A percentile compares a stretch with the other conserved stretches of the same genome.
These are phyloP conservation scores for Ophioceras dolichostomum DNA, from an alignment of 2,329 filamentous ascomycete species.

Conservation along the genomic window DNA sequence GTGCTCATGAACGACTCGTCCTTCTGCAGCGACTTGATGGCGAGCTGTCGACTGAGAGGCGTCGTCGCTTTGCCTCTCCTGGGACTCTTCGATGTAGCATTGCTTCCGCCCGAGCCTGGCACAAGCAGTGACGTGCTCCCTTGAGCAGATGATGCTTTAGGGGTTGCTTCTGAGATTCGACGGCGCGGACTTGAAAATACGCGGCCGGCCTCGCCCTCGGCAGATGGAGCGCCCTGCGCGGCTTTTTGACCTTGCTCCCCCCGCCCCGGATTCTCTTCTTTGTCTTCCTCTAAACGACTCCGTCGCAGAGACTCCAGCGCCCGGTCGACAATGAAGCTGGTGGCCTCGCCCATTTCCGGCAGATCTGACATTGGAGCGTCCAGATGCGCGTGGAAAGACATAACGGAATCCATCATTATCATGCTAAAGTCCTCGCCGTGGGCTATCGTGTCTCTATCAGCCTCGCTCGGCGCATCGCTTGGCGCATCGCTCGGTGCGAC, in stretches of 20 bases:
- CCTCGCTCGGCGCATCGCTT: slow-evolving; percentile 6
- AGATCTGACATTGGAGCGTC: slow-evolving; percentile 19
- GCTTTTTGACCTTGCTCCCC: not conserved
- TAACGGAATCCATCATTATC: slow-evolving; percentile 19
- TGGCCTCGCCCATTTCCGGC: slow-evolving; percentile 41
- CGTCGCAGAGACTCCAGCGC: slow-evolving; percentile 38
- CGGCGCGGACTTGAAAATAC: too few relatives aligned
- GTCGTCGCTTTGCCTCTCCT: slow-evolving; percentile 4
- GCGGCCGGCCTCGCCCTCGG: not conserved
- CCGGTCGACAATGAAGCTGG: slow-evolving; percentile 42
- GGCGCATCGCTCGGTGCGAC: slow-evolving; percentile 11
- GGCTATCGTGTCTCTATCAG: slow-evolving; percentile 16
- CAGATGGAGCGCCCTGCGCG: not conserved
- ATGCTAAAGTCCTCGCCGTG: slow-evolving; percentile 16
- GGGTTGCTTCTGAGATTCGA: too few relatives aligned
- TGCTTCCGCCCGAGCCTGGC: not conserved
- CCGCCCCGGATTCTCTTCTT: not conserved
- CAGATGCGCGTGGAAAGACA: slow-evolving; percentile 32
- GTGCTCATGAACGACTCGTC: slow-evolving; percentile 3
- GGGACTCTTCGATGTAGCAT: not conserved
- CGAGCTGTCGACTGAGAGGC: slow-evolving; percentile 12
- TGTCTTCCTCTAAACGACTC: slow-evolving; percentile 8
- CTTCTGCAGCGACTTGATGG: slow-evolving; percentile 11
- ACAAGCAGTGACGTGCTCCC: too few relatives aligned
- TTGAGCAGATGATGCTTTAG: too few relatives aligned